These are phyloP conservation scores for Oryza longistaminata DNA, from an alignment of 176 grass and related monocot species.

Conservation along the genomic window DNA sequence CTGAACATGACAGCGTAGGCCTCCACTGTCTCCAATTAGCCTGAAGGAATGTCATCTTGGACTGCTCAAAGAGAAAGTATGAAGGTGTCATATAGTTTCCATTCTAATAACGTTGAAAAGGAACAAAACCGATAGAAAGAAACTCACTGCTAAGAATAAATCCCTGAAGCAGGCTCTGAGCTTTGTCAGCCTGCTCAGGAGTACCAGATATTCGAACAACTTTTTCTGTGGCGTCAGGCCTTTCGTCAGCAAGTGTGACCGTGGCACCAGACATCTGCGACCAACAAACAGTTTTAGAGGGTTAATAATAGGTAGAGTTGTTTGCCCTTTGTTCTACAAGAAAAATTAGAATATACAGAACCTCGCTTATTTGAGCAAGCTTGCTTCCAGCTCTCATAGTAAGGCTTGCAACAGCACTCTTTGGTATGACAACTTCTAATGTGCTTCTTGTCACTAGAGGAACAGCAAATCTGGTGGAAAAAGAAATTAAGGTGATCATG, in stretches of 20 bases:
- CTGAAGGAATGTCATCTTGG: slow-evolving; percentile 68
- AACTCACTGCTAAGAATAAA: slow-evolving; percentile 97
- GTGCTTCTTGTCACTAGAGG: slow-evolving; percentile 91
- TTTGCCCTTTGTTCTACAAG: slow-evolving; percentile 1
- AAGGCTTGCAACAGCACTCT: slow-evolving; percentile 73
- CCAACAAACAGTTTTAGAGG: slow-evolving; percentile 22
- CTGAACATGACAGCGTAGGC: background rate
- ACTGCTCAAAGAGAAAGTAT: slow-evolving; percentile 41
- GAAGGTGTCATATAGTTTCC: slow-evolving; percentile 15
- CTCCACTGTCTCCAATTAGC: slow-evolving; percentile 31
- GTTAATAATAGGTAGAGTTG: background rate
- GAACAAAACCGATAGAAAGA: slow-evolving; percentile 15
- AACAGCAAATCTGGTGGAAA: slow-evolving; percentile 56
- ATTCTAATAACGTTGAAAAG: background rate
- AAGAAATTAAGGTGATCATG: slow-evolving; percentile 34
- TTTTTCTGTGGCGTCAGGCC: slow-evolving; percentile 57
- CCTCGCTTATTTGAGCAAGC: slow-evolving; percentile 96
- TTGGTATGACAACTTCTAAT: slow-evolving; percentile 89
- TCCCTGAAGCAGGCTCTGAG: slow-evolving; percentile 86
- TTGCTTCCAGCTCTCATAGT: slow-evolving; percentile 91
- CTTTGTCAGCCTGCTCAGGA: slow-evolving; percentile 86
- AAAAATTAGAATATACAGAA: slow-evolving; percentile 32
- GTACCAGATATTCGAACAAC: slow-evolving; percentile 92
- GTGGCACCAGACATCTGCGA: slow-evolving; percentile 91
- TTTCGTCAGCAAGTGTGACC: slow-evolving; percentile 70